Percentiles rank a stretch among this genome's conserved stretches.
Conservation (phyloP, 495 filamentous ascomycete genomes). For the Chaetomium tenue region DNA sequence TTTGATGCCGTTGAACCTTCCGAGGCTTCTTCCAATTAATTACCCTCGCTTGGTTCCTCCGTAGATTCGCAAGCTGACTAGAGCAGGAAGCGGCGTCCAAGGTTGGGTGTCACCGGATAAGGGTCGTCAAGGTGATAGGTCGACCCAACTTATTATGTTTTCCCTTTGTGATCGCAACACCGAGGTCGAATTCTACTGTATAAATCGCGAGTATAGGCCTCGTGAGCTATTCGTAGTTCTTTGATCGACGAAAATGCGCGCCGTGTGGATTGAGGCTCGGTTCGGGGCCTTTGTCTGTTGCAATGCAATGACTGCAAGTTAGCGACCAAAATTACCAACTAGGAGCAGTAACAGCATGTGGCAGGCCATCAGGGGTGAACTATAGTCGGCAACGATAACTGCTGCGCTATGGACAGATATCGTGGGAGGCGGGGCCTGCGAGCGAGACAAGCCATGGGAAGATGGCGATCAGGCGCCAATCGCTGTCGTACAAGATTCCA, state of each 20-base stretch:
- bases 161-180: neutral
- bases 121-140: neutral
- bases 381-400: neutral
- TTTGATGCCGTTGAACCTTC: neutral
- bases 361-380: neutral
- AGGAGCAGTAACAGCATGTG: neutral
- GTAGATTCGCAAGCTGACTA: neutral
- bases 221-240: constrained; percentile 14
- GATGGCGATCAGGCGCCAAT: constrained; percentile 27
- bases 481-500: constrained; percentile 8
- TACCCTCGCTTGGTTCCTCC: neutral
- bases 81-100: neutral
- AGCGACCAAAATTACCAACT: constrained; percentile 15
- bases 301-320: constrained; percentile 16
- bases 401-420: neutral
- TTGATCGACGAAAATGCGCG: constrained; percentile 16
- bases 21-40: neutral
- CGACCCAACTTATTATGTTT: neutral
- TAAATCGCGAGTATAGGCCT: neutral
- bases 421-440: neutral
- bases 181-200: constrained; percentile 5
- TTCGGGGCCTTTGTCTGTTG: constrained; percentile 16
- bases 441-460: neutral
- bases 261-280: neutral
- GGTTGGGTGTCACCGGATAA: neutral